Evolutionary conservation across 108 stramenopile genomes (phyloP), one percentile per base, ranked within the genome.

Genomic region (Skeletonema grethae): DNA sequence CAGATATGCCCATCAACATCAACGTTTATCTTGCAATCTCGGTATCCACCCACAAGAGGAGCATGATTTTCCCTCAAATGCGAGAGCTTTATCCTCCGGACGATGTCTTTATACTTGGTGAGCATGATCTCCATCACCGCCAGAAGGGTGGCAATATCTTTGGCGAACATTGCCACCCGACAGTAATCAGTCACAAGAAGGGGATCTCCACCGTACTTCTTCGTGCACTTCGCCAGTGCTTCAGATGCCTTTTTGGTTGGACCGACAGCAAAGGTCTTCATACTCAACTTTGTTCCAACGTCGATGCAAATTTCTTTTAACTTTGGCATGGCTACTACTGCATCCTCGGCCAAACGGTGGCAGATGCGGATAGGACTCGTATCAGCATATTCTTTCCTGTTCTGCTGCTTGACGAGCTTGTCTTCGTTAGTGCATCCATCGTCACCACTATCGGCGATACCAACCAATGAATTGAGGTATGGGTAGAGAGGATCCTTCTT

Each of bases 401-500:
- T 29, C 57, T 62, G 22, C 48, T 80, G 79, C 18, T 56, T 55
- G 9, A 76, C 45, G 15, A 41, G 38, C 36, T 80, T 76, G 56
- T 66, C 39, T 59, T 62, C 72, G 30, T 50, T 20, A 4, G 55
- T 20, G 24, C 8, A 70, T 1, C 75, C 65, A 38, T 67, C 69
- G 18, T 76, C 75, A 30, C 69, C 71, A 57, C 75, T 48, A 32
- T 79, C 78, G 25, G 73, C 61, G 35, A 79, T 69, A 7, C 78
- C 78, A n/a, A 73, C 39, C 31, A 79, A 58, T 4, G 75, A 76
- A 63, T 80, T 65, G 18, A 80, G 61, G 25, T 80, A 80, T 18
- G 79, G 75, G 20, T 80, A 80, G 4, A 80, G 63, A 25, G 79
- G 79, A 45, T 80, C 79, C 6, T 76, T 56, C 64, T 80, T 69